A percentile compares a stretch with the other conserved stretches of the same genome.
Conservation (phyloP, 2,329 filamentous ascomycete genomes). For the Fusarium illudens region DNA sequence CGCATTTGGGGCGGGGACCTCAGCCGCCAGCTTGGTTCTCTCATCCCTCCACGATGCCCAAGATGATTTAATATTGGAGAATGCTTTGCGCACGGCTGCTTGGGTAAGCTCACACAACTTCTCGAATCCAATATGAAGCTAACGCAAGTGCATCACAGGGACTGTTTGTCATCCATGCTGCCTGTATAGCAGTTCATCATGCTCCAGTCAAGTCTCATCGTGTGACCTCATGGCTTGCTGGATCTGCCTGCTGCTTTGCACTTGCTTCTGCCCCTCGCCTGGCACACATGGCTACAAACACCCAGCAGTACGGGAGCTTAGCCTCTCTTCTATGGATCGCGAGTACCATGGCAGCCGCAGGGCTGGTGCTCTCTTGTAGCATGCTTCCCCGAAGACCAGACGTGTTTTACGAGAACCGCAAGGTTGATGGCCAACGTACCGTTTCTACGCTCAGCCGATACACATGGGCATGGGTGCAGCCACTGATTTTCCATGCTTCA, state of each 20-base stretch:
- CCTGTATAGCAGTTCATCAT: slow-evolving; percentile 56
- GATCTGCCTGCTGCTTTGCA: slow-evolving; percentile 55
- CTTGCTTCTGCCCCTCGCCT: slow-evolving; percentile 55
- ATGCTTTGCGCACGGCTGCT: slow-evolving; percentile 65
- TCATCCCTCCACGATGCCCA: slow-evolving; percentile 49
- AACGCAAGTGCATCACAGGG: slow-evolving; percentile 47
- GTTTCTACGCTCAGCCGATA: slow-evolving; percentile 66
- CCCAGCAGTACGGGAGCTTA: slow-evolving; percentile 47
- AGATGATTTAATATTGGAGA: slow-evolving; percentile 56
- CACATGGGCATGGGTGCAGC: slow-evolving; percentile 70
- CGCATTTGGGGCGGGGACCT: slow-evolving; percentile 59
- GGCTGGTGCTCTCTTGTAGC: slow-evolving; percentile 56
- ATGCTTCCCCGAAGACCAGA: slow-evolving; percentile 71
- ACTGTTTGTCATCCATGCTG: slow-evolving; percentile 60
- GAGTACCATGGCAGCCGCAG: slow-evolving; percentile 54
- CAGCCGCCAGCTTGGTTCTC: slow-evolving; percentile 63
- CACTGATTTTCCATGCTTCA: slow-evolving; percentile 62
- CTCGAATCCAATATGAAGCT: background rate
- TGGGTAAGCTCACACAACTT: slow-evolving; percentile 63
- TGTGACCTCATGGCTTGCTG: slow-evolving; percentile 59
- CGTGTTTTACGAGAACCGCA: slow-evolving; percentile 64
- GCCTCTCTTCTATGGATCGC: slow-evolving; percentile 53
- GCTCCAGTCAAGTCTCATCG: slow-evolving; percentile 60
- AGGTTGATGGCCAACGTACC: slow-evolving; percentile 70
- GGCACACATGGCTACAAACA: slow-evolving; percentile 44